Conservation (phyloP, 1,284 basidiomycete genomes). For the Xanthoconium separans region DNA sequence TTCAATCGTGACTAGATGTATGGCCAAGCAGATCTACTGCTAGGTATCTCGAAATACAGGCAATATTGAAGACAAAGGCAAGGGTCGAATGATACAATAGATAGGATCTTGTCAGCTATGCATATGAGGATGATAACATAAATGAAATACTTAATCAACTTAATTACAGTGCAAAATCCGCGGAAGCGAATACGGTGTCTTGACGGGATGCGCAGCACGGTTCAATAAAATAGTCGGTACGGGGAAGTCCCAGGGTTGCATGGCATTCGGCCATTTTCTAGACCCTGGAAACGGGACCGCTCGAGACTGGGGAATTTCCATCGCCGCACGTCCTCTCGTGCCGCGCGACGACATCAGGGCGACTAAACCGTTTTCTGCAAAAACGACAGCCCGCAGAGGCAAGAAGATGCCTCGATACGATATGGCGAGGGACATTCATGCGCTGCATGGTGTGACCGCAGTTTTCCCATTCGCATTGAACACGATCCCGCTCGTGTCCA, state of each 20-base stretch:
- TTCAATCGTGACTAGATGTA: not conserved
- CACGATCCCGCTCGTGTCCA: conserved; percentile 27
- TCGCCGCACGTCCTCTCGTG: conserved; percentile 23
- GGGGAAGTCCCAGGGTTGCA: not conserved
- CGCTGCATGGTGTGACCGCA: conserved; percentile 25
- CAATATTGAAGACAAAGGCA: not conserved
- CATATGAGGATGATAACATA: conserved; percentile 10
- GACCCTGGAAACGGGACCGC: not conserved
- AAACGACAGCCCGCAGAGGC: conserved; percentile 25
- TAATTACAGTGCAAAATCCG: conserved; percentile 5
- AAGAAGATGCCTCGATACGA: conserved; percentile 28
- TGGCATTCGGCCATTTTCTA: conserved; percentile 1
- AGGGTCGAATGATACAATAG: conserved; percentile 1
- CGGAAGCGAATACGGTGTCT: conserved; percentile 5
- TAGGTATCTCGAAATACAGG: not conserved
- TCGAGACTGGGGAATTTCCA: not conserved
- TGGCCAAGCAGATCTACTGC: not conserved
- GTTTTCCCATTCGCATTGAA: conserved; percentile 24
- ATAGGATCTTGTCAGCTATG: conserved; percentile 1
- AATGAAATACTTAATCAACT: conserved; percentile 10
- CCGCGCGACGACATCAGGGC: conserved; percentile 29
- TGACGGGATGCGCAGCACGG: not conserved
- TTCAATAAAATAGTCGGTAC: not conserved
- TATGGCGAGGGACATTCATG: conserved; percentile 30
- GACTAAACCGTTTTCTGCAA: conserved; percentile 25